Base-by-base conservation (phyloP, 1,284 basidiomycete genomes). In the Peniophora sp. region DNA sequence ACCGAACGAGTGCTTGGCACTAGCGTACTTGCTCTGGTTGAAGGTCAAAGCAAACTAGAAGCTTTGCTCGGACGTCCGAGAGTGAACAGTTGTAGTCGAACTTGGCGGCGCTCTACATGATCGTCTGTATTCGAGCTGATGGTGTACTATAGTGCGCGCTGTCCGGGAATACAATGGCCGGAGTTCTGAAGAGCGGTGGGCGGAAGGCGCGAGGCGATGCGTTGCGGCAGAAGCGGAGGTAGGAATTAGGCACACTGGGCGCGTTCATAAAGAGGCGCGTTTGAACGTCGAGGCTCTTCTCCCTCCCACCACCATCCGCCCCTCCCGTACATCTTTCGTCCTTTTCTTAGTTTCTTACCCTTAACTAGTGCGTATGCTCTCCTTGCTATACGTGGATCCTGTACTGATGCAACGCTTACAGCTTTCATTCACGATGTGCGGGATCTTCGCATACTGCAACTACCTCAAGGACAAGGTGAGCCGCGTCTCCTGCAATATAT, bases 371-470 rank as follows among this genome's bases (percentile, higher is more conserved):
- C 19, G n/a, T 41, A 20, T 8, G 5, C 16, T 41, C 6, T 41
- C 38, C 38, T 41, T 41, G 8, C 38, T 5, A n/a, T 38, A n/a
- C 23, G 10, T 27, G 41, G 2, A 23, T 22, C 34, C 19, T 17
- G 5, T 25, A n/a, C 8, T 22, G 16, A 19, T 23, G 12, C 47
- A 16, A n/a, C 5, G 20, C 11, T 9, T 16, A 45, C 46, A 44
- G 47, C 51, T 52, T 32, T 27, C 39, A 38, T 41, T n/a, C 50
- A 71, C 61, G 58, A 93, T 92, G 89, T 93, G 89, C 73, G 93
- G 93, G 72, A 97, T 97, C 73, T 97, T 97, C 69, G 89, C 79
- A 53, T 97, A 97, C 73, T 93, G 91, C 78, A 95, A 84, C 67
- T 97, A 74, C 76, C 78, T 97, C 65, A 87, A 88, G 69, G 92